These are phyloP conservation scores for Fusarium guadeloupense DNA, from an alignment of 2,329 filamentous ascomycete species.

Conservation along the genomic window DNA sequence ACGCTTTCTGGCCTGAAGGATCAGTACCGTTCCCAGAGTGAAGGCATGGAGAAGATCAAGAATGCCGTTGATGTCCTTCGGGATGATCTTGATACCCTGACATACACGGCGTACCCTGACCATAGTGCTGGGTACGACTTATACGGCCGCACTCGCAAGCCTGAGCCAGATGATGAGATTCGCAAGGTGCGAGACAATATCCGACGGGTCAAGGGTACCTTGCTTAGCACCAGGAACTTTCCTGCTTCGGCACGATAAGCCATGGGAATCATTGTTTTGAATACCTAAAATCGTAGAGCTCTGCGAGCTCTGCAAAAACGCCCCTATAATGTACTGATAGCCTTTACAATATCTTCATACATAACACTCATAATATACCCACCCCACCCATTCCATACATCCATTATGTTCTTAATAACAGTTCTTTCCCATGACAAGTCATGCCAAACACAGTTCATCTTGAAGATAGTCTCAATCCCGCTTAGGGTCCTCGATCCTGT, in stretches of 20 bases:
- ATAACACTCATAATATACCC: conserved; percentile 23
- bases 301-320: neutral
- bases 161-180: conserved; percentile 74
- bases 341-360: conserved; percentile 4
- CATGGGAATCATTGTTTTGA: neutral
- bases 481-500: conserved; percentile 42
- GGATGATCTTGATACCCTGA: conserved; percentile 72
- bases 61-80: conserved; percentile 66
- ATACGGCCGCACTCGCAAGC: conserved; percentile 55
- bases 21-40: conserved; percentile 55
- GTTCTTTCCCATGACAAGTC: neutral
- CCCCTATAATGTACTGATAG: conserved; percentile 6
- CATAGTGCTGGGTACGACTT: conserved; percentile 52
- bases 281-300: neutral
- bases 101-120: conserved; percentile 54
- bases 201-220: conserved; percentile 78
- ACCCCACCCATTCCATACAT: neutral
- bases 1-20: conserved; percentile 56
- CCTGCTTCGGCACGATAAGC: conserved; percentile 56
- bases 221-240: conserved; percentile 79
- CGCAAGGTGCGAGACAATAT: conserved; percentile 79
- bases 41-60: conserved; percentile 61
- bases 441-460: neutral
- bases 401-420: conserved; percentile 8
- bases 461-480: neutral